Evolutionary conservation across 306 rosid genomes (phyloP).

Genomic region (Nissolia schottii): DNA sequence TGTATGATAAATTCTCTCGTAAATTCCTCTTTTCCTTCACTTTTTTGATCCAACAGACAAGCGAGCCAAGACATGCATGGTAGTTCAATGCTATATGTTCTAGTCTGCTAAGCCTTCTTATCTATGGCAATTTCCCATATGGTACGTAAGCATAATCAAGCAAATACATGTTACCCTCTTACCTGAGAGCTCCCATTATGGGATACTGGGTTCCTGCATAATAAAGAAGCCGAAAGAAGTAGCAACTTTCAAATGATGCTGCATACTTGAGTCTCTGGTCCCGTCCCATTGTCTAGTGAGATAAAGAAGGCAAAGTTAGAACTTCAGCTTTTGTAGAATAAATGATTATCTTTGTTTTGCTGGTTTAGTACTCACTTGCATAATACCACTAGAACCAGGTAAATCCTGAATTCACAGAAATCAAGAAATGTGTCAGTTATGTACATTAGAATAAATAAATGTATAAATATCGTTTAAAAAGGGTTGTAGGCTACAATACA

Average conservation of each 20-base stretch:
- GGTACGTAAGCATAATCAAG: neutral
- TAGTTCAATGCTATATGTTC: neutral
- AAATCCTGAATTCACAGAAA: slow-evolving; percentile 59
- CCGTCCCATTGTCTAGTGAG: slow-evolving; percentile 83
- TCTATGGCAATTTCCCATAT: neutral
- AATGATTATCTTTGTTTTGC: slow-evolving; percentile 16
- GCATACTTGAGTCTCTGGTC: slow-evolving; percentile 85
- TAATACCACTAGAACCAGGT: slow-evolving; percentile 92
- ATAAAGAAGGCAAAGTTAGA: slow-evolving; percentile 26
- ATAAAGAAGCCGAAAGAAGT: slow-evolving; percentile 89
- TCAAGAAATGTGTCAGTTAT: slow-evolving; percentile 20
- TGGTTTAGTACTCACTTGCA: slow-evolving; percentile 64
- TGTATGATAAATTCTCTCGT: no score
- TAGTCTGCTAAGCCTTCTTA: neutral
- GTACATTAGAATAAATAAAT: neutral
- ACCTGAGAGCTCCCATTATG: slow-evolving; percentile 94
- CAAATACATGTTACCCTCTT: slow-evolving; percentile 13
- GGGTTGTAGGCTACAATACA: neutral
- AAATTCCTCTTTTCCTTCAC: no score
- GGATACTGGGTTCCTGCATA: slow-evolving; percentile 95
- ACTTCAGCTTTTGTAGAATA: slow-evolving; percentile 12
- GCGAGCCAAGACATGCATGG: slow-evolving; percentile 11
- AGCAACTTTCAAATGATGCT: slow-evolving; percentile 80
- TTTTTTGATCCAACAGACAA: no score
- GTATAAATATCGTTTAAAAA: slow-evolving; percentile 1